phyloP scores from a whole-genome alignment of 352 stramenopile species.

The Phytophthora parvispora region DNA sequence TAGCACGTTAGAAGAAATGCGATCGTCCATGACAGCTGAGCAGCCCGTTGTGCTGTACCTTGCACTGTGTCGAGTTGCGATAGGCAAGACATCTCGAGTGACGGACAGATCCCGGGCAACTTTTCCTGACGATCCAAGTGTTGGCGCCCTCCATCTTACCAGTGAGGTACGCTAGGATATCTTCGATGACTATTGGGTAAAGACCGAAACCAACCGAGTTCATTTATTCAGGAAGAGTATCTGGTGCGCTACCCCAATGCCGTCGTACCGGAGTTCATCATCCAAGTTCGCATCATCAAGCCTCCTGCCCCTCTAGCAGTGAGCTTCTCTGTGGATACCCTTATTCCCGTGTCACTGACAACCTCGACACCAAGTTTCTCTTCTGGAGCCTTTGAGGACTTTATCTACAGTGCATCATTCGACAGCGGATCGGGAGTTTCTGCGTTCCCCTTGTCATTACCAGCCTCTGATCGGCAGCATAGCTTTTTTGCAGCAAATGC shows the following conservation, averaged over 20 bases:
- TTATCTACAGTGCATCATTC: conserved; percentile 33
- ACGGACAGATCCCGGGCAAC: conserved; percentile 4
- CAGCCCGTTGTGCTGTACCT: conserved; percentile 48
- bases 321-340: conserved; percentile 1
- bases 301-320: background rate
- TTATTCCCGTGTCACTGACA: conserved; percentile 13
- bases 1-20: conserved; percentile 68
- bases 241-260: conserved; percentile 66
- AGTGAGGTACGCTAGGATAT: conserved; percentile 45
- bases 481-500: conserved; percentile 18
- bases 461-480: conserved; percentile 5
- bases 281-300: conserved; percentile 47
- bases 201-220: background rate
- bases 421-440: conserved; percentile 14
- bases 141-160: conserved; percentile 53
- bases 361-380: conserved; percentile 1
- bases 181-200: background rate
- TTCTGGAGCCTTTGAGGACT: conserved; percentile 26
- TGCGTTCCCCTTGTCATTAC: conserved; percentile 25
- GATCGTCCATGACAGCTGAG: background rate
- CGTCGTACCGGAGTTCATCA: conserved; percentile 81
- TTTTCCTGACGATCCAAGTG: conserved; percentile 42
- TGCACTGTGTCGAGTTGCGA: conserved; percentile 75
- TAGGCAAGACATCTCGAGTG: conserved; percentile 57
- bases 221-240: conserved; percentile 66